Percentiles rank a stretch among this genome's conserved stretches.
Conservation (phyloP, 345 rosid species). For the Citrus mangshanensis region DNA sequence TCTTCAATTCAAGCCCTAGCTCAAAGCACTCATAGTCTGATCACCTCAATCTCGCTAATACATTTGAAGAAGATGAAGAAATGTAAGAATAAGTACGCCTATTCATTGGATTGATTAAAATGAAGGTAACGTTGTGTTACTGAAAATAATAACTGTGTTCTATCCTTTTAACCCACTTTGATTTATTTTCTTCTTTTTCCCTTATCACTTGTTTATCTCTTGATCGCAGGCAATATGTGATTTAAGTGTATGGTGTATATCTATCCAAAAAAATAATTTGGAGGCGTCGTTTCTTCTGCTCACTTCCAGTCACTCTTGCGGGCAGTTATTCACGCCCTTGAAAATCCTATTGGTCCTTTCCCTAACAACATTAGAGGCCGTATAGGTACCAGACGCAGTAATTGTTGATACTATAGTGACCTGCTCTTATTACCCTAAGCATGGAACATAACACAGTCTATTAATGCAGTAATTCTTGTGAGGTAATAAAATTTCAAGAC, state of each 20-base stretch:
- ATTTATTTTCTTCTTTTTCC: no score
- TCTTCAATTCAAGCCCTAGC: conserved; percentile 33
- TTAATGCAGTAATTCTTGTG: background rate
- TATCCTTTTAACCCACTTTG: no score
- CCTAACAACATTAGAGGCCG: conserved; percentile 47
- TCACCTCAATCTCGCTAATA: conserved; percentile 24
- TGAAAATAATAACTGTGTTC: no score
- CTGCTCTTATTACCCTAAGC: background rate
- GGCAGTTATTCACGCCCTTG: conserved; percentile 49
- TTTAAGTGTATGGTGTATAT: conserved; percentile 53
- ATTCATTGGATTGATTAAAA: background rate
- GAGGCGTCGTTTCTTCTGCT: conserved; percentile 23
- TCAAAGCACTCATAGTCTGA: conserved; percentile 19
- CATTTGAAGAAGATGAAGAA: conserved; percentile 42
- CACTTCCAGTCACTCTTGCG: conserved; percentile 33
- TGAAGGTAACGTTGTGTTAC: conserved; percentile 33
- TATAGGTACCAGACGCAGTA: conserved; percentile 31
- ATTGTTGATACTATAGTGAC: background rate
- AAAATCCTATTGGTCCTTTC: no score
- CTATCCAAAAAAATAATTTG: conserved; percentile 46
- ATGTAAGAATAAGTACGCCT: conserved; percentile 19
- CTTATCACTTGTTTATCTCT: conserved; percentile 7
- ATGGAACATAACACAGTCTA: background rate
- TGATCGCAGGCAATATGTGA: conserved; percentile 45
- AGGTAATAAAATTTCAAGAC: background rate